phyloP scores from a whole-genome alignment of 169 alveolate genomes.

The Cryptosporidium sp. region DNA sequence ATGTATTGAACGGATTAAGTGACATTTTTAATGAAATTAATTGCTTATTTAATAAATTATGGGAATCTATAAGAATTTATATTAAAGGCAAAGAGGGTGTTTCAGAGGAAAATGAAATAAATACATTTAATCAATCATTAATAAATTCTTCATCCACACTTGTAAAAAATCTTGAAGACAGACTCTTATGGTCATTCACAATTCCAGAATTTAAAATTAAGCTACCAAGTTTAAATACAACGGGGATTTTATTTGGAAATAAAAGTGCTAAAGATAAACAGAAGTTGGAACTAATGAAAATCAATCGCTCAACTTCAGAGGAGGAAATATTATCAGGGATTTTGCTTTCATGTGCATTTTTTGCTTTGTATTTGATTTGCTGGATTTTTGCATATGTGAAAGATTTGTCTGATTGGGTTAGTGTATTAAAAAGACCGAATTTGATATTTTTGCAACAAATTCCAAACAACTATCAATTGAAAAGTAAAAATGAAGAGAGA shows the following conservation, averaged over 20 bases:
- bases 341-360: slow-evolving; percentile 41
- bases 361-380: slow-evolving; percentile 52
- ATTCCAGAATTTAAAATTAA: slow-evolving; percentile 36
- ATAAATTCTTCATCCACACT: background rate
- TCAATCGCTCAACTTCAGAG: slow-evolving; percentile 59
- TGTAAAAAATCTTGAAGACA: background rate
- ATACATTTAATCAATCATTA: background rate
- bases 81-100: slow-evolving; percentile 1
- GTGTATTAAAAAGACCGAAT: slow-evolving; percentile 41
- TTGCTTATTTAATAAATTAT: slow-evolving; percentile 21
- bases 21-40: slow-evolving; percentile 19
- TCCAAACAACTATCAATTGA: background rate
- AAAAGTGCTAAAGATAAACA: background rate
- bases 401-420: slow-evolving; percentile 58
- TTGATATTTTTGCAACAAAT: slow-evolving; percentile 53
- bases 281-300: slow-evolving; percentile 13
- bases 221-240: background rate
- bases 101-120: background rate
- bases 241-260: background rate
- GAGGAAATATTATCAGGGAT: slow-evolving; percentile 60
- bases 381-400: slow-evolving; percentile 63
- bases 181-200: slow-evolving; percentile 26
- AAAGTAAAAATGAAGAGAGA: slow-evolving; percentile 7
- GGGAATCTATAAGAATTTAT: slow-evolving; percentile 36
- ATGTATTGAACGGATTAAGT: slow-evolving; percentile 42